Base-by-base conservation (phyloP, 192 early-diverging fungal species). In the Podochytrium sp. region DNA sequence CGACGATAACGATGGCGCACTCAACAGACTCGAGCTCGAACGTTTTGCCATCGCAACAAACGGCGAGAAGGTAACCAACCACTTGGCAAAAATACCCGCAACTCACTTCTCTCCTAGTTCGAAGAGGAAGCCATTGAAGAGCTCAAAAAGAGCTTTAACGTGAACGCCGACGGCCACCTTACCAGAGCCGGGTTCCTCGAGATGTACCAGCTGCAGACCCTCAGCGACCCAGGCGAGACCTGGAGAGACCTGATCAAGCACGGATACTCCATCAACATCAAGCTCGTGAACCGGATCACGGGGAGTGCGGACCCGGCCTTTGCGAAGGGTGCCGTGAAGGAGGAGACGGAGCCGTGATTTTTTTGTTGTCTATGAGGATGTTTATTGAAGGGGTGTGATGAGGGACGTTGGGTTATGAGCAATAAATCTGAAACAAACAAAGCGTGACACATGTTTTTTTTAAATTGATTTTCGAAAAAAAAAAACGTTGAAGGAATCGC, bases 151-250 rank as follows among this genome's bases (percentile, higher is more conserved):
- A 86, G 85, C 40, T 89, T 95, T 60, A 86, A 92, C 49, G 82
- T 85, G 33, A 87, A 85, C n/a, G 76, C 84, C 2, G 81, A 87
- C 20, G 89, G 90, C 6, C 51, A 84, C 25, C 70, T 96, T 59
- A 88, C 90, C 1, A 79, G 77, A 27, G 83, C 82, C 40, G 94
- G 94, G 5, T 96, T 94, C 65, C 53, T 92, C 47, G 91, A 96
- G 76, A 88, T 96, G 87, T 93, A 92, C 81, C 89, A 90, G 61
- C 66, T 76, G 3, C 75, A 76, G 42, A 76, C 75, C n/a, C 41
- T 76, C 25, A 60, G 55, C 29, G 75, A 76, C 58, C 75, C 75
- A 20, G 43, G 60, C 59, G 75, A 76, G 42, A 29, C 27, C 43
- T 34, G 69, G 74, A 67, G 60, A 57, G 75, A 76, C 60, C 55